A percentile compares a stretch with the other conserved stretches of the same genome.
phyloP scores from a whole-genome alignment of 805 yeast genomes.

The Candida sithepensis region DNA sequence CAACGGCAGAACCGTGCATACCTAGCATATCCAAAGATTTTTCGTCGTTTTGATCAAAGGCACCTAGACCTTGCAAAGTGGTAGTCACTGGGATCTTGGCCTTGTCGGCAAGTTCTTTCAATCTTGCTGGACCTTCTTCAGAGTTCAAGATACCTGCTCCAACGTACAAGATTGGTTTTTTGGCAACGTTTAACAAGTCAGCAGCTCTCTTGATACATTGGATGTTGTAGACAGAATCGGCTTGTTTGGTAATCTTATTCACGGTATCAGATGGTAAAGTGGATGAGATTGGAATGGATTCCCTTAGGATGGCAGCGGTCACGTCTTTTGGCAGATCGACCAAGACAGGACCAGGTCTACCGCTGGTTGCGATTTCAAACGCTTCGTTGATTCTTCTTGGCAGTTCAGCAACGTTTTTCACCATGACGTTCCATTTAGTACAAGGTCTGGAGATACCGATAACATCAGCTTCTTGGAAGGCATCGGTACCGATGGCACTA shows the following conservation, averaged over 20 bases:
- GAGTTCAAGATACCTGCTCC: constrained; percentile 87
- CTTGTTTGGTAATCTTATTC: constrained; percentile 63
- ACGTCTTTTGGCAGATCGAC: constrained; percentile 98
- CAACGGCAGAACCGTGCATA: constrained; percentile 97
- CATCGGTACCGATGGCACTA: constrained; percentile 93
- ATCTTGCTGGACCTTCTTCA: constrained; percentile 72
- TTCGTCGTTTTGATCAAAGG: constrained; percentile 87
- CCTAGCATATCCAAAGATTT: constrained; percentile 95
- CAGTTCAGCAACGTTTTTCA: constrained; percentile 86
- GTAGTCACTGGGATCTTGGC: constrained; percentile 96
- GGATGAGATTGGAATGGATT: constrained; percentile 76
- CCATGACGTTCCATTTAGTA: constrained; percentile 99
- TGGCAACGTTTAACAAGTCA: constrained; percentile 70
- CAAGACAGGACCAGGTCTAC: constrained; percentile 97
- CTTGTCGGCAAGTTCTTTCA: constrained; percentile 83
- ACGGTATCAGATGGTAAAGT: constrained; percentile 76
- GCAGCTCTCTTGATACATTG: constrained; percentile 78
- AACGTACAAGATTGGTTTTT: constrained; percentile 83
- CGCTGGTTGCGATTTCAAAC: constrained; percentile 91
- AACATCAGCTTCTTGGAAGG: constrained; percentile 99
- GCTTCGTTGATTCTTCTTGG: constrained; percentile 97
- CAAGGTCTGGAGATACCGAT: constrained; percentile 95
- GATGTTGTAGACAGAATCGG: constrained; percentile 68
- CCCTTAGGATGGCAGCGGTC: constrained; percentile 83
- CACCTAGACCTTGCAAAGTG: constrained; percentile 89